A percentile compares a stretch with the other conserved stretches of the same genome.
phyloP scores from a whole-genome alignment of 177 flowering plant genomes.

The Vitis hybrid region DNA sequence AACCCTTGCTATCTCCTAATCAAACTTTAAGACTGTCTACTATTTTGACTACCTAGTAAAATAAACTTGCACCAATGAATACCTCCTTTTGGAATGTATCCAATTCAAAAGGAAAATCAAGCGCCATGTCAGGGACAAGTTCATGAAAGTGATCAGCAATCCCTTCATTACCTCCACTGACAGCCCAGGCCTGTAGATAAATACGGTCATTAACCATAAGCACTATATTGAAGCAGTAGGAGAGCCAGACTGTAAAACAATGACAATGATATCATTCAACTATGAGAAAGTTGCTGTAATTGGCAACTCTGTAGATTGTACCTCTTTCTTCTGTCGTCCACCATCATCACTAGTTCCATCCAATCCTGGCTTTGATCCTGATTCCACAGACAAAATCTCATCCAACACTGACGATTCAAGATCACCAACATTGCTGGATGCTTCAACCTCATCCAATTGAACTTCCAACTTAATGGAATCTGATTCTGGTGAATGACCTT shows the following conservation, averaged over 20 bases:
- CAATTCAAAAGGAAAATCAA: slow-evolving; percentile 90
- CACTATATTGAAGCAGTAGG: not conserved
- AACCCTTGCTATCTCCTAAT: too few relatives aligned
- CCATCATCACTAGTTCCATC: slow-evolving; percentile 28
- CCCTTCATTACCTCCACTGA: slow-evolving; percentile 47
- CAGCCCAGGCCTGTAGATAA: slow-evolving; percentile 73
- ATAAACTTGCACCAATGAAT: slow-evolving; percentile 11
- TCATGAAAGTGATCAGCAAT: slow-evolving; percentile 69
- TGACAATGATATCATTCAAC: slow-evolving; percentile 1
- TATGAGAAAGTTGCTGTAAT: slow-evolving; percentile 6
- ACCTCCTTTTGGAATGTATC: slow-evolving; percentile 96
- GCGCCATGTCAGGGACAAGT: slow-evolving; percentile 97
- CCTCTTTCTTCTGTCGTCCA: slow-evolving; percentile 54
- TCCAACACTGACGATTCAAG: slow-evolving; percentile 52
- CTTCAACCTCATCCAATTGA: slow-evolving; percentile 29
- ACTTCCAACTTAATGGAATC: slow-evolving; percentile 38
- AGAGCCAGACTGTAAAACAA: slow-evolving; percentile 4
- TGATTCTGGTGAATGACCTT: slow-evolving; percentile 29
- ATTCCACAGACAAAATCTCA: slow-evolving; percentile 58
- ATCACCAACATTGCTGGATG: slow-evolving; percentile 19
- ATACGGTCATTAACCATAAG: slow-evolving; percentile 5
- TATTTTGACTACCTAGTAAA: not conserved
- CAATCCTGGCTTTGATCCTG: slow-evolving; percentile 21
- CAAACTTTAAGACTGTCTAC: too few relatives aligned
- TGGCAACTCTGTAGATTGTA: slow-evolving; percentile 18